A percentile compares a stretch with the other conserved stretches of the same genome.
Conservation (phyloP, 2,329 filamentous ascomycete species). For the Ceratocystiopsis brevicomis region DNA sequence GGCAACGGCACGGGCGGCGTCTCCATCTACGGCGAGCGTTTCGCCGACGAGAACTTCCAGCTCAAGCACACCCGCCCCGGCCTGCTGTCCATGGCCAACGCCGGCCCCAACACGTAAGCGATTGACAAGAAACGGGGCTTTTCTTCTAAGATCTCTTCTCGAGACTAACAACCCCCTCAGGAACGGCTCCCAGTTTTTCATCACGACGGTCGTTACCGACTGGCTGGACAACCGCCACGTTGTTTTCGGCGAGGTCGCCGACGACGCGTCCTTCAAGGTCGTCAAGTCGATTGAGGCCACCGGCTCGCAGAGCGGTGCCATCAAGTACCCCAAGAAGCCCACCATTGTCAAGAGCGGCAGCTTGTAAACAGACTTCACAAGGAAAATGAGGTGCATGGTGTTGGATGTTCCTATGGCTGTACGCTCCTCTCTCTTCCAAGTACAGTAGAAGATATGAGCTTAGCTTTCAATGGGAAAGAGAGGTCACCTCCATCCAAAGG, state of each 20-base stretch:
- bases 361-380: conserved; percentile 3
- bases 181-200: conserved; percentile 96
- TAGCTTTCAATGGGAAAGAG: no score
- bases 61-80: conserved; percentile 54
- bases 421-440: no score
- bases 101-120: conserved; percentile 71
- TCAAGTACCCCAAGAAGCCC: conserved; percentile 32
- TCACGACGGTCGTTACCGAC: conserved; percentile 78
- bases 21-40: conserved; percentile 92
- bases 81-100: conserved; percentile 89
- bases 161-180: conserved; percentile 26
- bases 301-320: conserved; percentile 31
- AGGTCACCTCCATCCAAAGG: no score
- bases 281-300: conserved; percentile 44
- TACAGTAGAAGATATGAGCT: no score
- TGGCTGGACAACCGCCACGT: conserved; percentile 75
- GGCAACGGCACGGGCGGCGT: conserved; percentile 79
- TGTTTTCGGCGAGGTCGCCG: conserved; percentile 60
- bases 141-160: not conserved
- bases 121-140: not conserved
- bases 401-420: no score
- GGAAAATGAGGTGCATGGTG: no score
- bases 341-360: conserved; percentile 8
- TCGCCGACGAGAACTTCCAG: conserved; percentile 80
- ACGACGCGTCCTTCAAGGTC: conserved; percentile 27